phyloP scores from a whole-genome alignment of 2,329 filamentous ascomycete species.

The Monilinia vaccinii-corymbosi region DNA sequence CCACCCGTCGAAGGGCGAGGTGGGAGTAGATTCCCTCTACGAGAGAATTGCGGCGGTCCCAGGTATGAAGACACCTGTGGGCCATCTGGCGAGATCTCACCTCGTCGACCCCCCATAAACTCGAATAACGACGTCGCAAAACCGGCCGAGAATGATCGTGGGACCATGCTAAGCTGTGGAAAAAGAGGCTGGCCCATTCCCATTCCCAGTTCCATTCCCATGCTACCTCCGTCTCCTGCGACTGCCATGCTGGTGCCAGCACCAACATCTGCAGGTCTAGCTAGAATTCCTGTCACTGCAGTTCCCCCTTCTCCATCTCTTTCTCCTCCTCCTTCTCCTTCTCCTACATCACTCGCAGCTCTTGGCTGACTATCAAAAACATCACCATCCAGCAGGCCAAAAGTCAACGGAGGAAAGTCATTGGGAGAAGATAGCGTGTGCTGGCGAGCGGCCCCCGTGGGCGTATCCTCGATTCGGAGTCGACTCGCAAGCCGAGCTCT shows the following conservation, averaged over 20 bases:
- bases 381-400: neutral
- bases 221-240: too few species aligned
- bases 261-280: too few species aligned
- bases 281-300: neutral
- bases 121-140: neutral
- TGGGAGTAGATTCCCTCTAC: neutral
- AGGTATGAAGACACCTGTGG: neutral
- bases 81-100: neutral
- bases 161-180: neutral
- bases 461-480: neutral
- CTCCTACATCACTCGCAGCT: neutral
- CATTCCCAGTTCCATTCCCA: neutral
- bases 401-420: neutral
- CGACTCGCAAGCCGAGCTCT: neutral
- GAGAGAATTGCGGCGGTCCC: neutral
- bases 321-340: too few species aligned
- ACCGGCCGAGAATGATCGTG: neutral
- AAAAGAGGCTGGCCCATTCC: neutral
- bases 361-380: neutral
- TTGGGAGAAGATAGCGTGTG: neutral
- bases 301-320: too few species aligned
- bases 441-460: neutral
- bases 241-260: too few species aligned
- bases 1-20: neutral
- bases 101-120: neutral